These are phyloP conservation scores for Tolypocladium capitatum DNA, from an alignment of 2,329 filamentous ascomycete genomes.

Conservation along the genomic window DNA sequence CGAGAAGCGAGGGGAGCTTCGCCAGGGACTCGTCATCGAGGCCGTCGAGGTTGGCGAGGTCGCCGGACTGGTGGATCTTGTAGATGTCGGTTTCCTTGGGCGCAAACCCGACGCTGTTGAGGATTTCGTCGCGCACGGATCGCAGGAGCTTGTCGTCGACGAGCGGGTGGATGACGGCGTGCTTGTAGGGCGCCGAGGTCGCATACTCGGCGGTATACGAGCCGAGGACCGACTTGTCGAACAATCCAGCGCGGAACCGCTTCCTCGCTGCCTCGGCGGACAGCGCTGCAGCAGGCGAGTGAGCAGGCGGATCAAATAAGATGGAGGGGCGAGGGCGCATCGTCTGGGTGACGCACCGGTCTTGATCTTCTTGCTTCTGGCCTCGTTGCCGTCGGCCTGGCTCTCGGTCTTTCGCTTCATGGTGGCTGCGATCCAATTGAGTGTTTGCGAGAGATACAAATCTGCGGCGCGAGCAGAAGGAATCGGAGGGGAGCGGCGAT, in stretches of 20 bases:
- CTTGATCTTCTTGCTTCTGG: slow-evolving; percentile 40
- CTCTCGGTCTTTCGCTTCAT: slow-evolving; percentile 50
- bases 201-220: slow-evolving; percentile 51
- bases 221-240: slow-evolving; percentile 43
- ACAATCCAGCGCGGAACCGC: slow-evolving; percentile 54
- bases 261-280: slow-evolving; percentile 35
- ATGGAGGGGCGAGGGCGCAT: slow-evolving; percentile 3
- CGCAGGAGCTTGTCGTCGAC: slow-evolving; percentile 74
- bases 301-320: not conserved
- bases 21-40: slow-evolving; percentile 75
- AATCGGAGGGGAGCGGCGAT: not conserved
- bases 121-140: slow-evolving; percentile 76
- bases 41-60: slow-evolving; percentile 91
- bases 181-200: slow-evolving; percentile 64
- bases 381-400: slow-evolving; percentile 27
- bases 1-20: slow-evolving; percentile 78
- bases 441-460: not conserved
- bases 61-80: slow-evolving; percentile 97
- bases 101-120: slow-evolving; percentile 83
- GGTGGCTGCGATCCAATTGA: slow-evolving; percentile 9
- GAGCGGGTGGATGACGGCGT: slow-evolving; percentile 74
- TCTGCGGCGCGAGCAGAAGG: not conserved
- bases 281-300: slow-evolving; percentile 24
- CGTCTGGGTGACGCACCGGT: slow-evolving; percentile 22
- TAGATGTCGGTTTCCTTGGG: slow-evolving; percentile 99